Percentiles rank a stretch among this genome's conserved stretches.
These are phyloP conservation scores for Tricholomella constricta DNA, from an alignment of 768 basidiomycete genomes.

Conservation along the genomic window DNA sequence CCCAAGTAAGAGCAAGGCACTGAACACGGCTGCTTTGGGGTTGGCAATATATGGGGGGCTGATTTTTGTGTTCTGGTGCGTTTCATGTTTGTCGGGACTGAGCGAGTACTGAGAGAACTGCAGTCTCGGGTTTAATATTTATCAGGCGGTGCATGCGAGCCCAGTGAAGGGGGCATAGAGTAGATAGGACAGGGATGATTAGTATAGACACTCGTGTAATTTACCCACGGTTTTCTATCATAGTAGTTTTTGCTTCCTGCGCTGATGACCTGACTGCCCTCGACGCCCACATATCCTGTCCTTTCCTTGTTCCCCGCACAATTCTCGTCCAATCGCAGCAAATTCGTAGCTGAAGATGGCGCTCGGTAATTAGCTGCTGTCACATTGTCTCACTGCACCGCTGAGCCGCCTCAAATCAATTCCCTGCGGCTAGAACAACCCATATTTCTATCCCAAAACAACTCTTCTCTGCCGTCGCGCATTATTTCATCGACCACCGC, in stretches of 20 bases:
- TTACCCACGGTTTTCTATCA: conserved; percentile 40
- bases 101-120: conserved; percentile 9
- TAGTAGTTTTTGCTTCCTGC: conserved; percentile 18
- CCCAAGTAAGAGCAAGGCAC: conserved; percentile 45
- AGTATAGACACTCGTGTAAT: conserved; percentile 8
- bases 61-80: conserved; percentile 90
- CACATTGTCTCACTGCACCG: conserved; percentile 7
- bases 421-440: conserved; percentile 13
- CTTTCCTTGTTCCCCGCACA: too few relatives aligned
- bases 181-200: not conserved
- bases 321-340: not conserved
- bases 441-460: not conserved
- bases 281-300: conserved; percentile 7
- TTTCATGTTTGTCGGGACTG: conserved; percentile 1
- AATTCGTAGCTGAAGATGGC: conserved; percentile 17
- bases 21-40: conserved; percentile 62
- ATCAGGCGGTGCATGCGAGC: conserved; percentile 52
- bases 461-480: not conserved
- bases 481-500: not conserved
- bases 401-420: conserved; percentile 12
- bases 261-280: conserved; percentile 29
- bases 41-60: conserved; percentile 74
- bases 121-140: conserved; percentile 82
- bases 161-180: not conserved
- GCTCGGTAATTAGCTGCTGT: conserved; percentile 21